Evolutionary conservation across 2,329 filamentous ascomycete species (phyloP), one percentile per base, ranked within the genome.

Genomic region (Fusarium nanum): DNA sequence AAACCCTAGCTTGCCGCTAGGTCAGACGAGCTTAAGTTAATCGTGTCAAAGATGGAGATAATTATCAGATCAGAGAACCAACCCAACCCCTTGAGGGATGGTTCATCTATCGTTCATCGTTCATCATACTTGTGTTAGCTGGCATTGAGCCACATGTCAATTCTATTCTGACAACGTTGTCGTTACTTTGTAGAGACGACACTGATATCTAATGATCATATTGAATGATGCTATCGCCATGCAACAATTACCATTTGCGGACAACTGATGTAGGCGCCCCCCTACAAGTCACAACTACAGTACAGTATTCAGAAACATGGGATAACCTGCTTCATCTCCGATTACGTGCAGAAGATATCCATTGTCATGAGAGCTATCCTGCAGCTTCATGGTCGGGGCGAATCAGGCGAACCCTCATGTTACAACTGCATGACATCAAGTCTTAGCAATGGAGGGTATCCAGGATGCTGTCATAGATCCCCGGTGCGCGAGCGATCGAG

Each of bases 1-100:
- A 59, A 62, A 72, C 71, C 73, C 73, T 64, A 58, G 70, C 60
- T 62, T 70, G 58, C 61, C 56, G 62, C 61, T 72, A 64, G 70
- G 58, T 55, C 50, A 49, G 63, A 66, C 58, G 70, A 74, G 71
- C 71, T 75, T 75, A 28, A 28, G 28, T 28, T 28, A 74, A 74
- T 74, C 61, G 64, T 50, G 46, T 23, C 54, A 40, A 54, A 42
- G 23, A 68, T 68, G 67, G 64, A 58, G 64, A 67, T 75, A 60
- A 59, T 72, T 72, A 37, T 37, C 34, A 37, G 34, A 37, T 37
- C 34, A 28, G 49, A 42, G 34, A 53, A n/a, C 48, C 49, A 53
- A 64, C 67, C 49, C 49, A 53, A 64, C 67, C 71, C 54, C 48
- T 68, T 75, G 58, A 57, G 69, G 55, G 56, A 75, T 67, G 69